A percentile compares a stretch with the other conserved stretches of the same genome.
Conservation (phyloP, 352 stramenopile species). For the Phytophthora litchii region DNA sequence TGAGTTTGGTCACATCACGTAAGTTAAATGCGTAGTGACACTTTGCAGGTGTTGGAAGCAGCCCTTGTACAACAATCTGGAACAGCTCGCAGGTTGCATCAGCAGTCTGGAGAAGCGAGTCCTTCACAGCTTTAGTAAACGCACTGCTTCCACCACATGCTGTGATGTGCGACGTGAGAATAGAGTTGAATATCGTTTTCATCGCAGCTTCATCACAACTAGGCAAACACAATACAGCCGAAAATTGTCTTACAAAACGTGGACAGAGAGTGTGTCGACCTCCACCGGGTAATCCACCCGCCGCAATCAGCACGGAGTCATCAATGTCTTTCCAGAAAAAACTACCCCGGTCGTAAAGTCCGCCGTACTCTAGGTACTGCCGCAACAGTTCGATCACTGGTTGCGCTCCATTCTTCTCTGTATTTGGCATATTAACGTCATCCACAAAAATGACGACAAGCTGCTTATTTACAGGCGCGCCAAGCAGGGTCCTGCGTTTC, state of each 20-base stretch:
- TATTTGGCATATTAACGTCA: conserved; percentile 91
- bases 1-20: conserved; percentile 77
- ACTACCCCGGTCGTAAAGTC: conserved; percentile 84
- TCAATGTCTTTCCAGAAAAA: conserved; percentile 86
- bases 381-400: conserved; percentile 81
- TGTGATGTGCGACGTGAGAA: conserved; percentile 68
- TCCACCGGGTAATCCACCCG: conserved; percentile 63
- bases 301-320: conserved; percentile 68
- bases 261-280: conserved; percentile 60
- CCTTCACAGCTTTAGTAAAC: conserved; percentile 57
- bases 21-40: conserved; percentile 88
- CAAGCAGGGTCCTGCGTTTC: conserved; percentile 93
- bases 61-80: conserved; percentile 44
- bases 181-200: conserved; percentile 89
- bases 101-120: conserved; percentile 57
- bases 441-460: conserved; percentile 89
- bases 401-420: conserved; percentile 76
- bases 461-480: conserved; percentile 74
- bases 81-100: conserved; percentile 73
- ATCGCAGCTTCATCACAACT: conserved; percentile 77
- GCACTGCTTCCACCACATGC: conserved; percentile 10
- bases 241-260: conserved; percentile 77
- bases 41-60: conserved; percentile 83
- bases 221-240: conserved; percentile 69
- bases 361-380: conserved; percentile 70